Base-by-base conservation (phyloP, 768 basidiomycete genomes). In the Dendrothele bispora region DNA sequence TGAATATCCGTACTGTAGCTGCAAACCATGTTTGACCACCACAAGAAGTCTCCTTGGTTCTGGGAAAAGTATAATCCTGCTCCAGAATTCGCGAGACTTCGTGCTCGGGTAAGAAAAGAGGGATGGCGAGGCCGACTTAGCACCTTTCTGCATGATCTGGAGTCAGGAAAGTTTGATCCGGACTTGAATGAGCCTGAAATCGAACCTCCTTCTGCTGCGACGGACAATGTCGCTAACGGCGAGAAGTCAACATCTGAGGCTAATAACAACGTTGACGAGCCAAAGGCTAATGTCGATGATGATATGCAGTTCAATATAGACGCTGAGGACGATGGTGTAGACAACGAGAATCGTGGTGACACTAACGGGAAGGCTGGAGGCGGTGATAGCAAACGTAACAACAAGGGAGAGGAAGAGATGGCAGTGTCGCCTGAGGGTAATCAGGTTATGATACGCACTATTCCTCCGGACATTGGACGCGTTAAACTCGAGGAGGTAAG, bases 41-140 rank as follows among this genome's bases (percentile, higher is more conserved):
- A 98, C 73, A 82, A 85, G 69, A 86, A 88, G 61, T 91, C 91
- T n/a, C 87, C 92, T 12, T 98, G 95, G 95, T 98, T 97, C 74
- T 82, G 84, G 47, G 95, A 98, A 76, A 91, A 91, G 66, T 98
- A 98, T 72, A 91, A 93, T 52, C 87, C 87, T 48, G 68, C 82
- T 34, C 73, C 80, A 43, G 86, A 91, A 57, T 81, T 79, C 61
- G 77, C 80, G 46, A 74, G 77, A 46, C 71, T 94, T 63, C 86
- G 95, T 58, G 75, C 74, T 53, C 79, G 92, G 56, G 82, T 93
- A 53, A 81, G 88, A 63, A 87, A 83, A 68, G 83, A 88, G 54
- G 95, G 92, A 22, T 90, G 93, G 86, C 83, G 78, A 64, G 84
- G 84, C 38, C 79, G 84, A 51, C 66, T 87, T 46, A 76, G 83